A percentile compares a stretch with the other conserved stretches of the same genome.
phyloP scores from a whole-genome alignment of 257 asterid species.

The Solanum tarijense region DNA sequence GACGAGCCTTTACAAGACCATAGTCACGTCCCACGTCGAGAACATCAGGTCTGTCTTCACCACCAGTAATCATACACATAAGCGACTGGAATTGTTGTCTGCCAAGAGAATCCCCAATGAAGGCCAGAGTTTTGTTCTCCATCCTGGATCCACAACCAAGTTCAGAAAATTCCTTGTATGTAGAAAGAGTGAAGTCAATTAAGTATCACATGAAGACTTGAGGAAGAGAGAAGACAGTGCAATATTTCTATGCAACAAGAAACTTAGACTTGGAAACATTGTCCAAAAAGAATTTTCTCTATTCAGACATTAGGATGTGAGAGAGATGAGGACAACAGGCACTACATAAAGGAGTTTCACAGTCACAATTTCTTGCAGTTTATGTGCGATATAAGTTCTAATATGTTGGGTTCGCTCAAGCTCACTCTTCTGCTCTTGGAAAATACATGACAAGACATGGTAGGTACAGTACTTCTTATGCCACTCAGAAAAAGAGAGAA shows the following conservation, averaged over 20 bases:
- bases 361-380: not conserved
- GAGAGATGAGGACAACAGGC: not conserved
- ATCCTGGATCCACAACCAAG: slow-evolving; percentile 41
- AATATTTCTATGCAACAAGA: not conserved
- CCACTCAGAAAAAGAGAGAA: not conserved
- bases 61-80: slow-evolving; percentile 91
- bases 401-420: not conserved
- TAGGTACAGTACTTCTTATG: not conserved
- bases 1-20: slow-evolving; percentile 81
- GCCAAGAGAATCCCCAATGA: slow-evolving; percentile 88
- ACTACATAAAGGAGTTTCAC: not conserved
- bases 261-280: not conserved
- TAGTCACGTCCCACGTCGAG: slow-evolving; percentile 64
- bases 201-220: not conserved
- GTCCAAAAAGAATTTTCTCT: not conserved
- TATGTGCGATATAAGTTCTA: not conserved
- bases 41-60: slow-evolving; percentile 68
- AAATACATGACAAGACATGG: not conserved
- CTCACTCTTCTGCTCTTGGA: not conserved
- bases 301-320: not conserved
- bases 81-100: slow-evolving; percentile 92
- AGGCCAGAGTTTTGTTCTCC: slow-evolving; percentile 76
- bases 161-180: not conserved
- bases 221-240: not conserved
- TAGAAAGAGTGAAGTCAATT: not conserved